phyloP scores from a whole-genome alignment of 768 basidiomycete genomes.

The Russula abietina region DNA sequence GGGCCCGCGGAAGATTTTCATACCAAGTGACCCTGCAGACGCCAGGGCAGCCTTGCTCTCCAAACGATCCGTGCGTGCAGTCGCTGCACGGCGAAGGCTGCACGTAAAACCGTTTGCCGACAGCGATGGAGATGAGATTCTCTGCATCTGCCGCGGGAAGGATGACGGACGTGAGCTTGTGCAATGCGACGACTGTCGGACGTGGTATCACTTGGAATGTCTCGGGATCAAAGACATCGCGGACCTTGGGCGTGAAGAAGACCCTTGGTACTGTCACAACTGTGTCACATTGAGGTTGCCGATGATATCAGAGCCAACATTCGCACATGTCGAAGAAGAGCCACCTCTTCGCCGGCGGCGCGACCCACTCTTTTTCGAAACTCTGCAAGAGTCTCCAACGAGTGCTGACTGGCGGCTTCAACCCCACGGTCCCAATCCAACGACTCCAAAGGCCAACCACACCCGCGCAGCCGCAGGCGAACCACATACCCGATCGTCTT shows the following conservation, averaged over 20 bases:
- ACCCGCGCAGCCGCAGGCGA: neutral
- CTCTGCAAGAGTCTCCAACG: constrained; percentile 50
- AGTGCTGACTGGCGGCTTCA: constrained; percentile 39
- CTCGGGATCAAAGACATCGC: constrained; percentile 61
- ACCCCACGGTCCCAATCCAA: constrained; percentile 34
- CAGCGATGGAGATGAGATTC: constrained; percentile 43
- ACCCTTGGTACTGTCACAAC: constrained; percentile 68
- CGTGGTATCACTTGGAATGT: constrained; percentile 79
- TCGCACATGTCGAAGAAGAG: constrained; percentile 59
- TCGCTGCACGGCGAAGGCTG: constrained; percentile 46
- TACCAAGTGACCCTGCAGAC: constrained; percentile 68
- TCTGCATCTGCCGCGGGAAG: constrained; percentile 61
- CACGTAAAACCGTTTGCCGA: constrained; percentile 33
- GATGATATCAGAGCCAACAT: constrained; percentile 52
- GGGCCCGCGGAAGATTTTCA: constrained; percentile 33
- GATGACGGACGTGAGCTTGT: constrained; percentile 74
- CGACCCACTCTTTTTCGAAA: constrained; percentile 55
- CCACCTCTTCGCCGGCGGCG: constrained; percentile 35
- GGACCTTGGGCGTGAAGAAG: constrained; percentile 69
- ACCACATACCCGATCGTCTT: constrained; percentile 34
- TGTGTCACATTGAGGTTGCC: constrained; percentile 38
- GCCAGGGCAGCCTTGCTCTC: constrained; percentile 68
- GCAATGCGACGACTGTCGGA: constrained; percentile 74
- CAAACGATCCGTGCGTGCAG: constrained; percentile 59
- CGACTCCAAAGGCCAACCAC: constrained; percentile 38